Evolutionary conservation across 192 early-diverging fungal species (phyloP), one percentile per base, ranked within the genome.

Genomic region (Diversispora epigaea): DNA sequence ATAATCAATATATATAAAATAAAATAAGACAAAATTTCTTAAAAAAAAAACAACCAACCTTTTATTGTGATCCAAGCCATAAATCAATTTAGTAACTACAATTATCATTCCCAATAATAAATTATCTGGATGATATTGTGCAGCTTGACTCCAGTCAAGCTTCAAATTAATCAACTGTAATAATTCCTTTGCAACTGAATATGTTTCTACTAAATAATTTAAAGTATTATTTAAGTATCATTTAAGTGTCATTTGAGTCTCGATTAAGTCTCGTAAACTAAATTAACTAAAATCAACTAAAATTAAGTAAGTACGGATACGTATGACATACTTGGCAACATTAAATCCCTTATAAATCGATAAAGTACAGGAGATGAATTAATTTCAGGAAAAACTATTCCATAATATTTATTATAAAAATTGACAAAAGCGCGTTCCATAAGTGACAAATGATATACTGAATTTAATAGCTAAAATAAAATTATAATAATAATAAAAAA

Each of bases 331-430:
- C 72, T 45, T 63, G 72, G 72, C 44, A 74, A 63, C 44, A 74
- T 58, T 17, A 74, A 62, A 49, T 74, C 72, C 50, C 47, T 60
- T 41, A 74, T 44, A 44, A 17, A 74, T 21, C 72, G 72, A 74
- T 74, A 74, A 32, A 74, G 43, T 74, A 74, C 39, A 46, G 25
- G 72, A 50, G 72, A 60, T 8, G 45, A 25, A 63, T 74, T 74
- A 49, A 74, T 62, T 21, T 74, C 72, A 14, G 72, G 72, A 52
- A 74, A 74, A 21, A 44, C 9, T 47, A 74, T 74, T 63, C 46
- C 60, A n/a, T 63, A 74, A 22, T 63, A 9, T 6, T 2, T n/a
- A 39, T 74, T 60, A 52, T 74, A 74, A 19, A 74, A 69, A 14
- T 22, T 22, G 15, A 40, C 19, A 69, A 69, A 69, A 32, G 10